Evolutionary conservation across 2,329 filamentous ascomycete genomes (phyloP).

Genomic region (Penicillium sp.): DNA sequence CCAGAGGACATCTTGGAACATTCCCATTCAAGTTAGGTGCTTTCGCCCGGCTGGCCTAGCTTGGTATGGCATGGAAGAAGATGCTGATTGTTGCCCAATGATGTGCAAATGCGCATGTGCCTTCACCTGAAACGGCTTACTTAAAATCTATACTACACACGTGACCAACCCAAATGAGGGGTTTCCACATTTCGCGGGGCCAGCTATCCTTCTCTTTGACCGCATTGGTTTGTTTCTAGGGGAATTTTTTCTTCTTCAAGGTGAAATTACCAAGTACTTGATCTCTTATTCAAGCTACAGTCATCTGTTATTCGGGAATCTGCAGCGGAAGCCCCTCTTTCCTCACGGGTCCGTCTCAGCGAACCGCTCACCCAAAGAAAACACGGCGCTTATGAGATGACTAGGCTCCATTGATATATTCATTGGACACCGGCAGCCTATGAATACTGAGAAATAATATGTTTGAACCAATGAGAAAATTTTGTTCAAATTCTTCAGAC

Average conservation of each 20-base stretch:
- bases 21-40: neutral
- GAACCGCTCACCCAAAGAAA: conserved; percentile 31
- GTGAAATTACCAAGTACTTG: conserved; percentile 6
- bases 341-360: conserved; percentile 22
- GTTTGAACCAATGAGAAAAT: conserved; percentile 19
- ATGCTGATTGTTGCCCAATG: neutral
- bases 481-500: conserved; percentile 24
- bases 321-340: conserved; percentile 9
- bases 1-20: neutral
- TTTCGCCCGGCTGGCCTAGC: neutral
- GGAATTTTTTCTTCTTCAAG: neutral
- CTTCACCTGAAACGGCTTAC: neutral
- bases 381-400: conserved; percentile 36
- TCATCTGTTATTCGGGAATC: conserved; percentile 6
- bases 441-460: conserved; percentile 12
- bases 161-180: conserved; percentile 18
- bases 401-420: conserved; percentile 26
- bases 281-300: neutral
- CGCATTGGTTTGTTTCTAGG: conserved; percentile 3
- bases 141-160: conserved; percentile 5
- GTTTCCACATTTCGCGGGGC: conserved; percentile 14
- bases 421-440: conserved; percentile 27
- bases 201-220: conserved; percentile 3
- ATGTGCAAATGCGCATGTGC: neutral
- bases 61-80: neutral